Base-by-base conservation (phyloP, 2,329 filamentous ascomycete genomes). In the Phyllosticta citribraziliensis region DNA sequence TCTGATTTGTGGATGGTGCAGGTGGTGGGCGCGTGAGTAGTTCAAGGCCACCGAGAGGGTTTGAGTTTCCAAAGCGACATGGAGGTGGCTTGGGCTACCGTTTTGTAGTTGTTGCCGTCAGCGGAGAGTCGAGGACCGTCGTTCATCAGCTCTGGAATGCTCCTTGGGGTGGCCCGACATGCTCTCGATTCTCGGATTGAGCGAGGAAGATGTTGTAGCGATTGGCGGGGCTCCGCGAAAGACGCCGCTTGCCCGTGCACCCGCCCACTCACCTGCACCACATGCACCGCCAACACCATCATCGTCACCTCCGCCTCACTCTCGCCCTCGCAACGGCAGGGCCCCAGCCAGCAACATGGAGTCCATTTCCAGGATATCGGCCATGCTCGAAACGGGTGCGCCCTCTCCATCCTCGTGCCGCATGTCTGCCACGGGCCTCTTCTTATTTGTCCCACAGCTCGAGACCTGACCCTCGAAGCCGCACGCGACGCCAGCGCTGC, bases 391-490 rank as follows among this genome's bases (percentile, higher is more conserved):
- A 80, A 94, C 89, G 77, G 91, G 93, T 96, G 82, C 70, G 83
- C 68, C 19, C 53, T 33, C 24, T 55, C 22, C 17, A 40, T 55
- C 52, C 53, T 60, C 58, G 30, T 19, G 5, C 53, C 60, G 55
- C n/a, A 25, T 54, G 59, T 22, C 33, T 35, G 22, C 52, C 47
- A 51, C 56, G 19, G 51, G 57, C 17, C 24, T 55, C 50, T 27
- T 58, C 65, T 67, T 57, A 65, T 22, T 20, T 47, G 64, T 35
- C 67, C 70, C 56, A 69, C 77, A 96, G 94, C 94, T 72, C 88
- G 94, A 76, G 94, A 97, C 77, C 87, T 99, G 72, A 99, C 94
- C 62, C 86, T 99, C 76, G 94, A 99, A 82, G 94, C 94, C 67
- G 93, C 94, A 69, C 90, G 92, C 75, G 90, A 91, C 68, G 91